These are phyloP conservation scores for Eucalyptus regnans DNA, from an alignment of 345 rosid genomes.

Conservation along the genomic window DNA sequence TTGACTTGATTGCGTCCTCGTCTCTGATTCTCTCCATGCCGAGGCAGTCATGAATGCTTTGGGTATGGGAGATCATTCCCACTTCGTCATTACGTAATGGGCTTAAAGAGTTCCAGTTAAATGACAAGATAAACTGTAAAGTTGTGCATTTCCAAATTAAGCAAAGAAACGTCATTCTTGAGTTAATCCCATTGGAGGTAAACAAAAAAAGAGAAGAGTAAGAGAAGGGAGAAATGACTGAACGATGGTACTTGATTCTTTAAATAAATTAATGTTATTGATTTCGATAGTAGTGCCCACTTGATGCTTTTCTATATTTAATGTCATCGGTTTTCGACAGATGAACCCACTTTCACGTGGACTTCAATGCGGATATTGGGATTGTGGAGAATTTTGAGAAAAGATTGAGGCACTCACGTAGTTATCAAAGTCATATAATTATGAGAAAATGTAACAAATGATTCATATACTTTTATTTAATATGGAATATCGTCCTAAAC, in stretches of 20 bases:
- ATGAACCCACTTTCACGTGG: neutral
- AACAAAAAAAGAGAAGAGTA: neutral
- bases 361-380: neutral
- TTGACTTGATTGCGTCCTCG: neutral
- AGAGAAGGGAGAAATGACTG: neutral
- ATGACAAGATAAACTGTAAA: neutral
- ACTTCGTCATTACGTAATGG: neutral
- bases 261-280: neutral
- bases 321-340: neutral
- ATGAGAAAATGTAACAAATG: no score
- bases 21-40: neutral
- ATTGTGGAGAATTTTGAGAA: neutral
- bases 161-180: neutral
- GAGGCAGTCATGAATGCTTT: neutral
- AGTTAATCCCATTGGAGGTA: neutral
- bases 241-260: neutral
- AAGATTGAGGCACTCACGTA: neutral
- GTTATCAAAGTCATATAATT: neutral
- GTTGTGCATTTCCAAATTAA: neutral
- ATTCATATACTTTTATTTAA: no score
- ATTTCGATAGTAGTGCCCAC: neutral
- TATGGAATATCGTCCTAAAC: no score
- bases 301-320: neutral
- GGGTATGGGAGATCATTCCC: neutral
- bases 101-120: neutral